A percentile compares a stretch with the other conserved stretches of the same genome.
Conservation (phyloP, 495 filamentous ascomycete species). For the Neurospora sp. region DNA sequence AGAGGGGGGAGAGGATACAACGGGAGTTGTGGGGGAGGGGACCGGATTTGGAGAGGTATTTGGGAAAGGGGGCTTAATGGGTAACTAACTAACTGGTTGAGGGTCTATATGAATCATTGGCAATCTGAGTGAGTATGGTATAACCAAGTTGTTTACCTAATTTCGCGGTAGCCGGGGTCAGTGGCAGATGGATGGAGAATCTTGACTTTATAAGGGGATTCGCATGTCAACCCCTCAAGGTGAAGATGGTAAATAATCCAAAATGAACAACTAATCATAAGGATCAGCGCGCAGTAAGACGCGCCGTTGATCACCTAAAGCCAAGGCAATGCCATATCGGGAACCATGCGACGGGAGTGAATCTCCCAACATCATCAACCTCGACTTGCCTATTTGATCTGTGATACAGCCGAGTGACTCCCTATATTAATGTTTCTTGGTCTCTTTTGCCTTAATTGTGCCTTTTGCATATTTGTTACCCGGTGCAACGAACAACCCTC, state of each 20-base stretch:
- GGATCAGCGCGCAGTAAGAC: not conserved
- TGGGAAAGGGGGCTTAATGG: conserved; percentile 35
- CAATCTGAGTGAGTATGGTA: not conserved
- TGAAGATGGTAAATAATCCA: not conserved
- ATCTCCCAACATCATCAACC: not conserved
- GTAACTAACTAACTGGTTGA: too few relatives aligned
- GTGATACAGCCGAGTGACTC: not conserved
- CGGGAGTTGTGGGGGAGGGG: conserved; percentile 55
- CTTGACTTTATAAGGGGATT: not conserved
- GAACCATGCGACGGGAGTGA: not conserved
- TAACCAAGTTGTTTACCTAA: not conserved
- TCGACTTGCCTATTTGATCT: not conserved
- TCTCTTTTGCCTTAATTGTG: not conserved
- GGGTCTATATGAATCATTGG: too few relatives aligned
- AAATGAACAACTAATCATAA: not conserved
- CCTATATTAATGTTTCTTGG: not conserved
- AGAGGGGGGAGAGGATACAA: conserved; percentile 50
- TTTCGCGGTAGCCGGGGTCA: not conserved
- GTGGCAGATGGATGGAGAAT: not conserved
- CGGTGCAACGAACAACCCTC: not conserved
- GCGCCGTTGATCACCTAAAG: not conserved
- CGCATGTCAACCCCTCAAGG: not conserved
- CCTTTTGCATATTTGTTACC: not conserved
- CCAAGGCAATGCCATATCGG: not conserved
- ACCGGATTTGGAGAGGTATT: conserved; percentile 62